A percentile compares a stretch with the other conserved stretches of the same genome.
These are phyloP conservation scores for Monosporascus sp. DNA, from an alignment of 2,329 filamentous ascomycete species.

Conservation along the genomic window DNA sequence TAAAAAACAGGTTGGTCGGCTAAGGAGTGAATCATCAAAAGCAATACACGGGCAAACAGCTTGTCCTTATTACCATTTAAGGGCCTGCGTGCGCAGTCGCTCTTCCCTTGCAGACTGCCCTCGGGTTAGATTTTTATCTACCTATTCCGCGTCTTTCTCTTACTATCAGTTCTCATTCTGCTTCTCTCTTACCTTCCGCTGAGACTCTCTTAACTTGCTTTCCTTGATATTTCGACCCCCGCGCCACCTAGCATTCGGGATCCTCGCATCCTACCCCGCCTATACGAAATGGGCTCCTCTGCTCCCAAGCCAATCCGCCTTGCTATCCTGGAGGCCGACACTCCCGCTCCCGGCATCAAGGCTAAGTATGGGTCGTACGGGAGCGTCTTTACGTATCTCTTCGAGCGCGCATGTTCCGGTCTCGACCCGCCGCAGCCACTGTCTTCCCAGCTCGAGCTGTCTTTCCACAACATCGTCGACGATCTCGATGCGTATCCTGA, in stretches of 20 bases:
- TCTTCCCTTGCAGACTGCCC: too few relatives aligned
- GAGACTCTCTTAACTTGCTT: too few relatives aligned
- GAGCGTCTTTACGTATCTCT: slow-evolving; percentile 60
- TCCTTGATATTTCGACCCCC: too few relatives aligned
- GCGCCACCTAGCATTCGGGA: too few relatives aligned
- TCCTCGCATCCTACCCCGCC: background rate
- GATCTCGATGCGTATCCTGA: slow-evolving; percentile 63
- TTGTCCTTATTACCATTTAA: too few relatives aligned
- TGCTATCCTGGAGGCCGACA: slow-evolving; percentile 85
- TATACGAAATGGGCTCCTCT: slow-evolving; percentile 23
- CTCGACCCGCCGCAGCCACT: slow-evolving; percentile 37
- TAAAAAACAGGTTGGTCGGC: too few relatives aligned
- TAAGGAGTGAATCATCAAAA: too few relatives aligned
- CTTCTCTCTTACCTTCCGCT: too few relatives aligned
- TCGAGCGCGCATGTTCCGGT: slow-evolving; percentile 47
- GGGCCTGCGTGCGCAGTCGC: too few relatives aligned
- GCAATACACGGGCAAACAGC: too few relatives aligned
- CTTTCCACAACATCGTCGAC: slow-evolving; percentile 65
- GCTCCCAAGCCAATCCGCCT: slow-evolving; percentile 57
- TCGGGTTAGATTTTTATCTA: background rate
- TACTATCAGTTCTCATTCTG: background rate
- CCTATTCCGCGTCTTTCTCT: background rate
- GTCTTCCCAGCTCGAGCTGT: slow-evolving; percentile 48
- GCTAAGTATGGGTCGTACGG: slow-evolving; percentile 68
- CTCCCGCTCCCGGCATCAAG: slow-evolving; percentile 59